These are phyloP conservation scores for Aspergillus neoniger DNA, from an alignment of 2,329 filamentous ascomycete genomes.

Conservation along the genomic window DNA sequence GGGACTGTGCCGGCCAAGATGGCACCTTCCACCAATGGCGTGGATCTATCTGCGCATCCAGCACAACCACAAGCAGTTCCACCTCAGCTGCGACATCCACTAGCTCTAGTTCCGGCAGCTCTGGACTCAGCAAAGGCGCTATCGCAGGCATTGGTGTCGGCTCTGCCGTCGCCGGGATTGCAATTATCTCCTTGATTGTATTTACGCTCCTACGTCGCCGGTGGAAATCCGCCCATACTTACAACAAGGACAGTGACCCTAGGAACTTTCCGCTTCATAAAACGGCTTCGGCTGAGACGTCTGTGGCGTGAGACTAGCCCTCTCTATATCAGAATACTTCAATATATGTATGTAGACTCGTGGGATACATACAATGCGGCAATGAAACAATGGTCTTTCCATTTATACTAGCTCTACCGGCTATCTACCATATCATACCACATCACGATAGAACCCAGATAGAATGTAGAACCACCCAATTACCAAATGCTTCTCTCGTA, in stretches of 20 bases:
- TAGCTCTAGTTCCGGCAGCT: not conserved
- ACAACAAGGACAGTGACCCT: not conserved
- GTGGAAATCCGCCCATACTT: not conserved
- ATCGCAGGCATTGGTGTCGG: not conserved
- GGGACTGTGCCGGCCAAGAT: not conserved
- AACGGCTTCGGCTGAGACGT: not conserved
- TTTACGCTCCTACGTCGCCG: not conserved
- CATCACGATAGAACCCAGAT: no score
- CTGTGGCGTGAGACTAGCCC: not conserved
- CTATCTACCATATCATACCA: no score
- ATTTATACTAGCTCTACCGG: no score
- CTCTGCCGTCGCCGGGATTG: not conserved
- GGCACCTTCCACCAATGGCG: not conserved
- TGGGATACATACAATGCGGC: no score
- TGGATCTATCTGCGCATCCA: not conserved
- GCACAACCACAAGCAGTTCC: not conserved
- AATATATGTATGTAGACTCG: no score
- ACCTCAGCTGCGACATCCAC: not conserved
- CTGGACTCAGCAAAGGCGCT: not conserved
- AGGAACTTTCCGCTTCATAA: not conserved
- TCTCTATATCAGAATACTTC: no score
- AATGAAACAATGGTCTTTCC: no score
- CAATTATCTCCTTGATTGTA: not conserved
- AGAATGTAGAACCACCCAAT: no score
- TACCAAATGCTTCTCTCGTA: no score